These are phyloP conservation scores for Trichoderma sp. DNA, from an alignment of 2,329 filamentous ascomycete genomes.

Conservation along the genomic window DNA sequence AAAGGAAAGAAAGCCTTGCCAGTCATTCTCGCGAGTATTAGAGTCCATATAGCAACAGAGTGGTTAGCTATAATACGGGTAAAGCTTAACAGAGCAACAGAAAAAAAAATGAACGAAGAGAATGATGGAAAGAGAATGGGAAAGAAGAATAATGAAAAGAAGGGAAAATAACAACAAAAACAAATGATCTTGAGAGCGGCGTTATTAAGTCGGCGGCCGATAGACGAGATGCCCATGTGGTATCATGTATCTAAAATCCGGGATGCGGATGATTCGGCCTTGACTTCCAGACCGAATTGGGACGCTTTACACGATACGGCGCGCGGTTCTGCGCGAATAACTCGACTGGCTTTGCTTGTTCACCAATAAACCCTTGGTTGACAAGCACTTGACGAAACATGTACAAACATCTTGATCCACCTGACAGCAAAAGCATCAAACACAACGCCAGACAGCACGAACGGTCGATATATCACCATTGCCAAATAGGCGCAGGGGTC, in stretches of 20 bases:
- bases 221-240: neutral
- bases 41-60: neutral
- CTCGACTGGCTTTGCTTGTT: neutral
- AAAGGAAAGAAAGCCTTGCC: neutral
- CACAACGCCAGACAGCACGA: neutral
- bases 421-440: neutral
- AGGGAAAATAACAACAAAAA: neutral
- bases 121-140: neutral
- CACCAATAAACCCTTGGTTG: neutral
- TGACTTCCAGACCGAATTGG: neutral
- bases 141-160: neutral
- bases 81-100: neutral
- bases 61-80: neutral
- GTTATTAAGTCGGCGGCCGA: slow-evolving; percentile 1
- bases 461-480: neutral
- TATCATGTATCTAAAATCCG: neutral
- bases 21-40: neutral
- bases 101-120: neutral
- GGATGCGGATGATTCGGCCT: neutral
- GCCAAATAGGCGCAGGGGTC: neutral
- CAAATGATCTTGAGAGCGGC: neutral
- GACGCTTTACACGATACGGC: neutral
- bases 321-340: slow-evolving; percentile 6
- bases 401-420: neutral
- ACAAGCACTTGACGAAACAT: neutral